These are phyloP conservation scores for Sphagnurus paluster DNA, from an alignment of 1,284 basidiomycete genomes.

Conservation along the genomic window DNA sequence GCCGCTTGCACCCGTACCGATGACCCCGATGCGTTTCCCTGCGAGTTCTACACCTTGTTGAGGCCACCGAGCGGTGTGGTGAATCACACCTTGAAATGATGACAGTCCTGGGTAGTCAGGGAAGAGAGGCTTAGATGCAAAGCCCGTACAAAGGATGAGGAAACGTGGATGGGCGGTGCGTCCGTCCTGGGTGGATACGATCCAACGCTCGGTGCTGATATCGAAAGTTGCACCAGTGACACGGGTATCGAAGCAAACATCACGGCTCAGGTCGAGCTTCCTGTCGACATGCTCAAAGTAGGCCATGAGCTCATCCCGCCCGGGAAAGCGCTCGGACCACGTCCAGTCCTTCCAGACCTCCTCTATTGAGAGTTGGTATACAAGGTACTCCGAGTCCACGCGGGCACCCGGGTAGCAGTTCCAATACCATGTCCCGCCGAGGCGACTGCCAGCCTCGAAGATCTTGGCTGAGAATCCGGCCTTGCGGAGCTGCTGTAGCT, in stretches of 20 bases:
- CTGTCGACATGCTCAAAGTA: slow-evolving; percentile 26
- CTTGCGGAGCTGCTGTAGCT: slow-evolving; percentile 21
- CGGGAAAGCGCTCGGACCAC: slow-evolving; percentile 25
- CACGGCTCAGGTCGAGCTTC: slow-evolving; percentile 25
- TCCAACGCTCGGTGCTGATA: slow-evolving; percentile 21
- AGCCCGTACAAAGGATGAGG: slow-evolving; percentile 26
- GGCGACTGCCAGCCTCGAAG: slow-evolving; percentile 22
- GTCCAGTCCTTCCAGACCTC: slow-evolving; percentile 28
- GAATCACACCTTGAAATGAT: slow-evolving; percentile 23
- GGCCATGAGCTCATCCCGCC: slow-evolving; percentile 20
- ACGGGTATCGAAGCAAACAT: slow-evolving; percentile 24
- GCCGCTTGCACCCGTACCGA: slow-evolving; percentile 29
- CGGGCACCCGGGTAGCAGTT: slow-evolving; percentile 28
- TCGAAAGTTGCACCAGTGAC: slow-evolving; percentile 24
- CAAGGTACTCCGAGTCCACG: slow-evolving; percentile 23
- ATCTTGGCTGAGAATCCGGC: slow-evolving; percentile 24
- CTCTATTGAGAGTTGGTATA: slow-evolving; percentile 25
- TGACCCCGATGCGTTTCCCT: slow-evolving; percentile 25
- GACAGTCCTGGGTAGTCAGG: slow-evolving; percentile 24
- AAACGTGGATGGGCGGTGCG: slow-evolving; percentile 18
- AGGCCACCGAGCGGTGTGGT: slow-evolving; percentile 27
- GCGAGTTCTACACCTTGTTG: slow-evolving; percentile 20
- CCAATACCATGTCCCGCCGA: slow-evolving; percentile 29
- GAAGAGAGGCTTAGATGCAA: slow-evolving; percentile 24
- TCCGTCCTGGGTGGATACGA: slow-evolving; percentile 21